Evolutionary conservation across 352 stramenopile species (phyloP), one percentile per base, ranked within the genome.

Genomic region (Phytophthora pseudosyringae): DNA sequence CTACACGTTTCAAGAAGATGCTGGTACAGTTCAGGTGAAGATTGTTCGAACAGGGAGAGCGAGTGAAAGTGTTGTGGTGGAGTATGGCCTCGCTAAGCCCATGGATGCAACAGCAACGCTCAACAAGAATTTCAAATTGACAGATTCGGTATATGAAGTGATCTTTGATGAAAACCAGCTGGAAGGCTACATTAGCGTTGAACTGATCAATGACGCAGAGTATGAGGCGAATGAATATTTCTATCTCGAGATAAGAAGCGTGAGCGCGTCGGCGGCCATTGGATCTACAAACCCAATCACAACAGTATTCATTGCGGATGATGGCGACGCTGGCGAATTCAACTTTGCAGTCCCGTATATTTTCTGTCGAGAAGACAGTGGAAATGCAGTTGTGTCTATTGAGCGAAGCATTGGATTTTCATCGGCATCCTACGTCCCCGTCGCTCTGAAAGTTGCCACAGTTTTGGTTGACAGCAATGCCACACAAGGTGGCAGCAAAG

Each of bases 171-270:
- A 84, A 21, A 69, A 70, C 11, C 83, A 92, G 46, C 69, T 73
- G 0, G 72, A 78, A 54, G 79, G 71, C 0, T 73, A 64, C 10
- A 80, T 92, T 36, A 59, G 57, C 7, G 67, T 92, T 32, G 59
- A 70, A 1, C 75, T 89, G 56, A 79, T 90, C 51, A 84, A 90
- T 46, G 82, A 89, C 38, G 36, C 44, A 8, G 64, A 84, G 21
- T 92, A 90, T 48, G 80, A 89, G 39, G 64, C 76, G 8, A 86
- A 81, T 18, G 78, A 89, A 55, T 89, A 81, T 46, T 92, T 90
- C 58, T 91, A 78, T 39, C 46, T 92, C 3, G 70, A 88, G 29
- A 74, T 92, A 15, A 70, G 65, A 15, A 71, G 76, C 45, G 26
- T 75, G 12, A 80, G 10, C 8, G 56, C 51, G 35, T 44, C 78